phyloP scores from a whole-genome alignment of 2,329 filamentous ascomycete species.

The Tolypocladium ophioglossoides region DNA sequence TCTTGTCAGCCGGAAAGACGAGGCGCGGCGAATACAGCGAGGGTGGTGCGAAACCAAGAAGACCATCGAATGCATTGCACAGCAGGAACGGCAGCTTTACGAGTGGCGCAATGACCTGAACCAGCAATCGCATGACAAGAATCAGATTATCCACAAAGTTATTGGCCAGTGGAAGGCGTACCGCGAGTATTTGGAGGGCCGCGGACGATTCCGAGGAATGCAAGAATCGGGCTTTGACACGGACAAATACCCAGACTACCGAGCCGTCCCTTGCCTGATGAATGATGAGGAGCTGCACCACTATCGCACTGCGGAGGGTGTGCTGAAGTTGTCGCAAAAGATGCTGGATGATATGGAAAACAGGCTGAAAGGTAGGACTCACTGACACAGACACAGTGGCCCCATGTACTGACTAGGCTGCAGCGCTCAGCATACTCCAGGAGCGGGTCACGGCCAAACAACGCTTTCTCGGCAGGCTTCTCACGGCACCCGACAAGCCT shows the following conservation, averaged over 20 bases:
- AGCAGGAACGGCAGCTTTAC: slow-evolving; percentile 15
- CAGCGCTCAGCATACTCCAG: slow-evolving; percentile 19
- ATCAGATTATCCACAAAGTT: slow-evolving; percentile 18
- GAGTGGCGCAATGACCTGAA: slow-evolving; percentile 17
- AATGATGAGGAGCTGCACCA: slow-evolving; percentile 20
- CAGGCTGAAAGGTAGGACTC: slow-evolving; percentile 24
- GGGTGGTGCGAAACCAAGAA: slow-evolving; percentile 22
- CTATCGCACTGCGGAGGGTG: slow-evolving; percentile 19
- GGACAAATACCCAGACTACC: slow-evolving; percentile 26
- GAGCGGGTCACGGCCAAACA: slow-evolving; percentile 23
- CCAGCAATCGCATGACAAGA: slow-evolving; percentile 16
- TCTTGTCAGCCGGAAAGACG: slow-evolving; percentile 30
- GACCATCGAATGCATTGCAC: slow-evolving; percentile 11
- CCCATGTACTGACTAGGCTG: slow-evolving; percentile 9
- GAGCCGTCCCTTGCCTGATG: slow-evolving; percentile 25
- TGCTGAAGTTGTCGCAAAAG: slow-evolving; percentile 20
- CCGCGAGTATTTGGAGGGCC: slow-evolving; percentile 23
- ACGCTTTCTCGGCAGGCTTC: slow-evolving; percentile 25
- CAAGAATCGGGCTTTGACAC: slow-evolving; percentile 26
- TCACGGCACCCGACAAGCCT: slow-evolving; percentile 27
- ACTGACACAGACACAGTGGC: not conserved
- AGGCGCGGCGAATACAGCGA: slow-evolving; percentile 33
- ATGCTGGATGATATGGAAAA: slow-evolving; percentile 23
- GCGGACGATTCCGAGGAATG: slow-evolving; percentile 25
- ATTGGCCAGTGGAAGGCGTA: slow-evolving; percentile 21